A percentile compares a stretch with the other conserved stretches of the same genome.
phyloP scores from a whole-genome alignment of 805 yeast genomes.

The Ogataea allantospora region DNA sequence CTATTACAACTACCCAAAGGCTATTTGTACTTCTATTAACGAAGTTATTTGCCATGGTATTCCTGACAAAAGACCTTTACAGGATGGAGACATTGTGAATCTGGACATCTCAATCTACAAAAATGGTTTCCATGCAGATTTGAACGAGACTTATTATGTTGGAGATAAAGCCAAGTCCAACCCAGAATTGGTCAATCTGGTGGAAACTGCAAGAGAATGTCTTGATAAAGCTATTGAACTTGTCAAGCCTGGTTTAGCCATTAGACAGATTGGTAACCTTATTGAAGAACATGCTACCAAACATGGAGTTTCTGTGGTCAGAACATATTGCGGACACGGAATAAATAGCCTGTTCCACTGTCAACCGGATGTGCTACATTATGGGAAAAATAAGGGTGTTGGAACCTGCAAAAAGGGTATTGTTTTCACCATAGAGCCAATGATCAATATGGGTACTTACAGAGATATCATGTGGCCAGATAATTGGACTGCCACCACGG shows the following conservation, averaged over 20 bases:
- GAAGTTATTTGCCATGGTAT: conserved; percentile 97
- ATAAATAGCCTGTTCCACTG: conserved; percentile 83
- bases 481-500: conserved; percentile 92
- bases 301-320: conserved; percentile 80
- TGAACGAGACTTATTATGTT: conserved; percentile 95
- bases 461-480: conserved; percentile 93
- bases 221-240: conserved; percentile 76
- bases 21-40: conserved; percentile 89
- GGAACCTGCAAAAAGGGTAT: conserved; percentile 95
- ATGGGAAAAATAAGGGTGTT: conserved; percentile 86
- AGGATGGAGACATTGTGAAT: conserved; percentile 94
- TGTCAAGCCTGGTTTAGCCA: conserved; percentile 89
- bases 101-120: conserved; percentile 83
- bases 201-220: conserved; percentile 88
- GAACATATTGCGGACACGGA: conserved; percentile 94
- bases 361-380: conserved; percentile 91
- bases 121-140: conserved; percentile 89
- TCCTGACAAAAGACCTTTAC: conserved; percentile 82
- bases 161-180: conserved; percentile 84
- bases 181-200: conserved; percentile 80
- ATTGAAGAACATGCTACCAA: conserved; percentile 84
- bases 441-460: conserved; percentile 84
- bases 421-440: conserved; percentile 96
- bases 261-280: conserved; percentile 81
- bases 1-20: conserved; percentile 90